Evolutionary conservation across 495 filamentous ascomycete genomes (phyloP).

Genomic region (Cenococcum geophilum): DNA sequence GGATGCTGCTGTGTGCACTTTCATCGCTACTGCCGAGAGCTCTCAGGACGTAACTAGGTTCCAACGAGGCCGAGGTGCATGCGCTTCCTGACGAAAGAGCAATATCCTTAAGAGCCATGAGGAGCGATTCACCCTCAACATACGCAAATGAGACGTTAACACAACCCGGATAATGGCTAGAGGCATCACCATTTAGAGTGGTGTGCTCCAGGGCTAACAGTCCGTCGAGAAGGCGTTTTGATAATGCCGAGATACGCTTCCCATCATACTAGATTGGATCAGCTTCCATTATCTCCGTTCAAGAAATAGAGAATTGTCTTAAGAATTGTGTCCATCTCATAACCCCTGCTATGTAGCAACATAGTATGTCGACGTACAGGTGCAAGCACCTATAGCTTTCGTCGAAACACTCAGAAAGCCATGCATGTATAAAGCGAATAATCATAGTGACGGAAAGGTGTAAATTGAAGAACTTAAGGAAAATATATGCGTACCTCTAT

Average conservation of each 20-base stretch:
- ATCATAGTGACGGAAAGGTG: conserved; percentile 43
- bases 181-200: conserved; percentile 75
- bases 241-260: conserved; percentile 72
- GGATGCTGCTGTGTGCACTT: conserved; percentile 93
- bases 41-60: conserved; percentile 91
- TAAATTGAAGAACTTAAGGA: conserved; percentile 11
- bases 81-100: conserved; percentile 94
- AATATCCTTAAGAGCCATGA: conserved; percentile 98
- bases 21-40: conserved; percentile 94
- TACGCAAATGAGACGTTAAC: conserved; percentile 98
- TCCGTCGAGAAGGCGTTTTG: conserved; percentile 72
- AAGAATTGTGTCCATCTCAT: conserved; percentile 38
- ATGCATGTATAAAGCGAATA: conserved; percentile 66
- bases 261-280: conserved; percentile 72
- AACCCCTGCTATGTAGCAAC: conserved; percentile 51
- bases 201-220: conserved; percentile 89
- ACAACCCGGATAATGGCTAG: conserved; percentile 87
- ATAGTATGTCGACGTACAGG: conserved; percentile 40
- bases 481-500: conserved; percentile 61
- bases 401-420: conserved; percentile 47
- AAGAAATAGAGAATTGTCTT: not conserved
- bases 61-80: conserved; percentile 92
- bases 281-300: conserved; percentile 24
- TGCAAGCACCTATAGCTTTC: conserved; percentile 27
- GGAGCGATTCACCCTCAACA: conserved; percentile 91